Evolutionary conservation across 2,329 filamentous ascomycete genomes (phyloP).

Genomic region (Simplicillium sp.): DNA sequence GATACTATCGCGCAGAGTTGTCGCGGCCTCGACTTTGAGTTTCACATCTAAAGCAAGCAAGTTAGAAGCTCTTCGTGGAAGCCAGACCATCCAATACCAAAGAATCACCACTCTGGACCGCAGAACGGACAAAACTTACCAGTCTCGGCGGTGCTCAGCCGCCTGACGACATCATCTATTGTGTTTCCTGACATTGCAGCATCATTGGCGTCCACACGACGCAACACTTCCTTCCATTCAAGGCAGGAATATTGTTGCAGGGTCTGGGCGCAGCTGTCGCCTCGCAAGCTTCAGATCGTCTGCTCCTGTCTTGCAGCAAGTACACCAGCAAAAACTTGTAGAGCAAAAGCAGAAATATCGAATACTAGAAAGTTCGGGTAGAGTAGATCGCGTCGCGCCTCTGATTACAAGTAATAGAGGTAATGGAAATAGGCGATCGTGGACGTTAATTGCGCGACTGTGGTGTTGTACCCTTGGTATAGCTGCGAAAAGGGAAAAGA

Average conservation of each 20-base stretch:
- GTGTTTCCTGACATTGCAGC: constrained; percentile 50
- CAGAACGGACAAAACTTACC: constrained; percentile 27
- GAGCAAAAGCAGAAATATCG: not conserved
- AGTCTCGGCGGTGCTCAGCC: constrained; percentile 45
- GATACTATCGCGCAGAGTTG: constrained; percentile 81
- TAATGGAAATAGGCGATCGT: too few relatives aligned
- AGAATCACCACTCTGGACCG: not conserved
- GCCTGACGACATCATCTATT: constrained; percentile 55
- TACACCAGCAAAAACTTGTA: constrained; percentile 9
- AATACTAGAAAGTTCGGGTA: too few relatives aligned
- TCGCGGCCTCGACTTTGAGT: constrained; percentile 71
- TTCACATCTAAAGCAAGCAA: constrained; percentile 55
- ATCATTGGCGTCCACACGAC: constrained; percentile 31
- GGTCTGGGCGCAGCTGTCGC: constrained; percentile 3
- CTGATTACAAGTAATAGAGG: too few relatives aligned
- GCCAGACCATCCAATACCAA: too few relatives aligned
- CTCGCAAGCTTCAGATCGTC: not conserved
- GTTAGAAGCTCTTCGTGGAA: not conserved
- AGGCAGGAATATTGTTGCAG: constrained; percentile 10
- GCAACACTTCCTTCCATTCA: constrained; percentile 25
- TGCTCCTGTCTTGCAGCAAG: too few relatives aligned
- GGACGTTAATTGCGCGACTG: too few relatives aligned
- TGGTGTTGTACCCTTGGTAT: not conserved
- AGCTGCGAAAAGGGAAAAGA: constrained; percentile 9
- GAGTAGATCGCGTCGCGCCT: too few relatives aligned